Evolutionary conservation across 148 eudicot genomes (phyloP).

Genomic region (Suaeda aralocaspica): DNA sequence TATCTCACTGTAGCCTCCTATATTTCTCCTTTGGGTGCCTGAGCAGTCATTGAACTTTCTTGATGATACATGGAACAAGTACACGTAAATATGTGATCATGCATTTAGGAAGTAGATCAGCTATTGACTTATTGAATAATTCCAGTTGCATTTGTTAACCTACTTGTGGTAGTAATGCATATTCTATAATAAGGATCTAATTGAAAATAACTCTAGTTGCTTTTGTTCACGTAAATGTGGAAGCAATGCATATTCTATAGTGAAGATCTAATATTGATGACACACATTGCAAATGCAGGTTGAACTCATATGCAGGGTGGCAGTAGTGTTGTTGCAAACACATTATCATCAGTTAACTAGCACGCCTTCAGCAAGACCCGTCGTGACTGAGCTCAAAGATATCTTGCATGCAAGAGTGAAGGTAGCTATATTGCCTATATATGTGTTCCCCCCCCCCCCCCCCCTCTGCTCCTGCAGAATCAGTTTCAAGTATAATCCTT

Average conservation of each 20-base stretch:
- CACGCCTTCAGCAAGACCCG: conserved; percentile 69
- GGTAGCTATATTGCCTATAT: conserved; percentile 37
- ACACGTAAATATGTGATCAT: conserved; percentile 6
- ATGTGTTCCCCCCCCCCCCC: neutral
- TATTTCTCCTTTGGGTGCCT: neutral
- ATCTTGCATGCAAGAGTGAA: conserved; percentile 72
- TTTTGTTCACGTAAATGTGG: neutral
- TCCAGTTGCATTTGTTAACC: too few species aligned
- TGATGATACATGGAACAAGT: neutral
- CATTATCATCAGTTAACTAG: conserved; percentile 73
- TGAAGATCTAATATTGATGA: conserved; percentile 9
- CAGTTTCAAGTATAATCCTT: neutral
- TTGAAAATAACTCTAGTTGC: neutral
- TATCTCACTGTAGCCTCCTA: too few species aligned
- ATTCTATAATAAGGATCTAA: too few species aligned
- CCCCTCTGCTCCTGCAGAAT: neutral
- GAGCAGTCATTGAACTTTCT: neutral
- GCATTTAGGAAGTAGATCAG: neutral
- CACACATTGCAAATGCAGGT: conserved; percentile 44
- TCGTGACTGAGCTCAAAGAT: conserved; percentile 61
- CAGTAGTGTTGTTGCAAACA: conserved; percentile 57
- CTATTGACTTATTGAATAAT: too few species aligned
- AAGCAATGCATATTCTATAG: too few species aligned
- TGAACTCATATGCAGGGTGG: conserved; percentile 82
- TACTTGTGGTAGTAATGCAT: too few species aligned